These are phyloP conservation scores for Saccharomyces eubayanus DNA, from an alignment of 805 yeast species.

Conservation along the genomic window DNA sequence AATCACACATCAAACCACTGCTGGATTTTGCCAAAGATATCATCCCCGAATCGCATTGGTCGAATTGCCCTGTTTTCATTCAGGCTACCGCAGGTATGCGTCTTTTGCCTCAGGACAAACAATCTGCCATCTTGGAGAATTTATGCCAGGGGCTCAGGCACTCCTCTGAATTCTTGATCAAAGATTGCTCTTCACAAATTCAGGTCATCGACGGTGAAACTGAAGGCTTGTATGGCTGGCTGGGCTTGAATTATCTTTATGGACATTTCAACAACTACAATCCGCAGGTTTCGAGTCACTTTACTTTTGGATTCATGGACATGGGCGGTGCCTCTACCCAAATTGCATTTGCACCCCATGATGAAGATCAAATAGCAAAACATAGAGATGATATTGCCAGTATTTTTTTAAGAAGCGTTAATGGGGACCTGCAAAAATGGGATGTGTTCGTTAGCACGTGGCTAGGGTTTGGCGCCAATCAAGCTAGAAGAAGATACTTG, in stretches of 20 bases:
- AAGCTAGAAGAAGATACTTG: constrained; percentile 72
- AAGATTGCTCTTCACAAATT: constrained; percentile 60
- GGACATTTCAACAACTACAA: constrained; percentile 50
- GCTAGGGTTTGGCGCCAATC: constrained; percentile 97
- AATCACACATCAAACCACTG: constrained; percentile 56
- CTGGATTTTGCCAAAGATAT: constrained; percentile 60
- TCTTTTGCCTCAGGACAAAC: constrained; percentile 48
- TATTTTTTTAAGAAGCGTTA: constrained; percentile 54
- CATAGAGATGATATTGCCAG: constrained; percentile 69
- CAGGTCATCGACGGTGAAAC: constrained; percentile 88
- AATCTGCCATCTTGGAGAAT: constrained; percentile 44
- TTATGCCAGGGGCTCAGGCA: constrained; percentile 52
- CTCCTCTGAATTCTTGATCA: constrained; percentile 46
- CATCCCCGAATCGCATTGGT: constrained; percentile 54
- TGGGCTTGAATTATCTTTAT: constrained; percentile 77
- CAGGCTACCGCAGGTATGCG: constrained; percentile 98
- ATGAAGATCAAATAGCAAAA: constrained; percentile 45
- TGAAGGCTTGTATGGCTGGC: constrained; percentile 95
- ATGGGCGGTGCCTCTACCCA: constrained; percentile 99
- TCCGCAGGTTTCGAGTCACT: constrained; percentile 30
- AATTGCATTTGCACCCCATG: constrained; percentile 81
- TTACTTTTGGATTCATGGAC: constrained; percentile 90
- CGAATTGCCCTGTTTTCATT: constrained; percentile 77
- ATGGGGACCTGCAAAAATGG: constrained; percentile 72
- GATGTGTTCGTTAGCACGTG: constrained; percentile 88